These are phyloP conservation scores for Xerocomus spinulosus DNA, from an alignment of 768 basidiomycete species.

Conservation along the genomic window DNA sequence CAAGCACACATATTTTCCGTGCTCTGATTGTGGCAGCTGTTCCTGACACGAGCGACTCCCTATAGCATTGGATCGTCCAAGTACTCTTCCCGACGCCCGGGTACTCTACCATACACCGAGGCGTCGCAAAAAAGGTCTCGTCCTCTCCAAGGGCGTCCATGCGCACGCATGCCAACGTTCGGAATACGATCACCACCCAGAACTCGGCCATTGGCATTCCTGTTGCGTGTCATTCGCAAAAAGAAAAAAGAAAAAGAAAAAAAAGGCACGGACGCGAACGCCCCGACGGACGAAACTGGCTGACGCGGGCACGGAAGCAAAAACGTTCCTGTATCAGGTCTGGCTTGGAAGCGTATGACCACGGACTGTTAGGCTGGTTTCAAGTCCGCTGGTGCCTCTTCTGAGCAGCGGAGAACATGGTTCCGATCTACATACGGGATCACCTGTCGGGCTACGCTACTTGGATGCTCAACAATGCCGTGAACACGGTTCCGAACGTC, in stretches of 20 bases:
- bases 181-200: background rate
- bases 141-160: background rate
- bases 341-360: no score
- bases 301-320: background rate
- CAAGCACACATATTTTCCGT: background rate
- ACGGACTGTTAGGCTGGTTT: background rate
- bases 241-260: no score
- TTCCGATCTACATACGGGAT: constrained; percentile 1
- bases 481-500: background rate
- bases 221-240: background rate
- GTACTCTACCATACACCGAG: background rate
- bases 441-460: background rate
- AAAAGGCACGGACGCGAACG: background rate
- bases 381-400: background rate
- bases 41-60: background rate
- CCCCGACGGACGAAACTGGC: background rate
- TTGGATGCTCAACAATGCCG: background rate
- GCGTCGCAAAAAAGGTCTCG: background rate
- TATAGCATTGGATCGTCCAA: background rate
- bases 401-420: constrained; percentile 2
- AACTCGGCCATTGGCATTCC: background rate
- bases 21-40: background rate
- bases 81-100: constrained; percentile 1
- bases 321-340: constrained; percentile 4
- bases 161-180: background rate